Evolutionary conservation across 2,329 filamentous ascomycete genomes (phyloP).

Genomic region (Ceratocystis cacaofunesta): DNA sequence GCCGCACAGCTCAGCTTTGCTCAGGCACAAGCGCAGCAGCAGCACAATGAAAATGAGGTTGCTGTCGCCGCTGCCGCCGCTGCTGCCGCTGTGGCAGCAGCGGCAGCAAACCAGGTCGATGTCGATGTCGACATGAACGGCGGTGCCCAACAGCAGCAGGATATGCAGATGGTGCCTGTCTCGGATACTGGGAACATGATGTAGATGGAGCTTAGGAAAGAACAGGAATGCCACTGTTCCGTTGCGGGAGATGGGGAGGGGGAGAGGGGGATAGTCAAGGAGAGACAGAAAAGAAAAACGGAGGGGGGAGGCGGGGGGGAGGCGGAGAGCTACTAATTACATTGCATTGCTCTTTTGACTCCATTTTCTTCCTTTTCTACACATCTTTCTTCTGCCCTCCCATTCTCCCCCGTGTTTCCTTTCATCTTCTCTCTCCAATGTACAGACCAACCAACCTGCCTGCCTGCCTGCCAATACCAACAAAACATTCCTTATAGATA

Average conservation of each 20-base stretch:
- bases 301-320: neutral
- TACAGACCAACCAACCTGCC: neutral
- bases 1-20: constrained; percentile 6
- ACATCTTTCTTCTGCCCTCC: neutral
- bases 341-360: no score
- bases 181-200: neutral
- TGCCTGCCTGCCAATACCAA: no score
- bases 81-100: neutral
- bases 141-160: neutral
- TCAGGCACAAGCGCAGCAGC: neutral
- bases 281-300: neutral
- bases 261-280: no score
- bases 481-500: no score
- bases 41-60: neutral
- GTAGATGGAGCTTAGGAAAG: neutral
- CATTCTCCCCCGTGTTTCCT: neutral
- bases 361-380: neutral
- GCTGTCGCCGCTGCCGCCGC: neutral
- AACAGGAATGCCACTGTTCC: no score
- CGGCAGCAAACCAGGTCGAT: neutral
- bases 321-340: neutral
- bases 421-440: neutral
- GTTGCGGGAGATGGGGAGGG: no score
- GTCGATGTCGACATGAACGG: neutral
- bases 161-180: constrained; percentile 1